Evolutionary conservation across 2,329 filamentous ascomycete genomes (phyloP), one percentile per base, ranked within the genome.

Genomic region (Penicillium janthinellum): DNA sequence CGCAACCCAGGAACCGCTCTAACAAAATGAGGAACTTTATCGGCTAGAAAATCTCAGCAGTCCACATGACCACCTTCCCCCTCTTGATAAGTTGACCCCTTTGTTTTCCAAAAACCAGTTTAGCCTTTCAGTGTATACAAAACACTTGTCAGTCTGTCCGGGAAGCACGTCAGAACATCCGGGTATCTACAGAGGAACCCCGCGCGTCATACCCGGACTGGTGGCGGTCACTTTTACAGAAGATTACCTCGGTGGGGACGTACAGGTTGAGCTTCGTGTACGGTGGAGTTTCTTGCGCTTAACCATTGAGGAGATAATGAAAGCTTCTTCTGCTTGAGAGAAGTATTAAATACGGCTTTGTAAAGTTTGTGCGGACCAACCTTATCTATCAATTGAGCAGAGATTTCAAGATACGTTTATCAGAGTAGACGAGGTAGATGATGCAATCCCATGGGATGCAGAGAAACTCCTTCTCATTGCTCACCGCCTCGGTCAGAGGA

Each of bases 401-500:
- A 39, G n/a, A 5, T 35, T 22, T 17, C 10, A 52, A 35, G 35
- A 20, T 17, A 14, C 4, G 34, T 52, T 25, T 39, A 39, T 25
- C 12, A 22, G 47, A 20, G 8, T 35, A 0, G 47, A 49, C 31
- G 47, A 17, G 17, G 31, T 49, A 50, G 35, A 51, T 47, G 48
- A 55, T 57, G 54, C 25, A 15, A 38, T 49, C 64, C 59, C 58
- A 64, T 65, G 63, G 56, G 64, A 66, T 66, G 65, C 53, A 64
- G 65, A 67, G 64, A 65, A 54, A n/a, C n/a, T 39, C 28, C 1
- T 45, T 49, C 11, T 15, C 42, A 12, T 47, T 5, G 11, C 49
- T 66, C 64, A 67, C 65, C 64, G 65, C 64, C 63, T 62, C 61
- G 56, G 61, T 22, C 31, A 25, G 2, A 1, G 10, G 28, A 38